Evolutionary conservation across 495 filamentous ascomycete genomes (phyloP).

Genomic region (Saxispiralis lemnorum): DNA sequence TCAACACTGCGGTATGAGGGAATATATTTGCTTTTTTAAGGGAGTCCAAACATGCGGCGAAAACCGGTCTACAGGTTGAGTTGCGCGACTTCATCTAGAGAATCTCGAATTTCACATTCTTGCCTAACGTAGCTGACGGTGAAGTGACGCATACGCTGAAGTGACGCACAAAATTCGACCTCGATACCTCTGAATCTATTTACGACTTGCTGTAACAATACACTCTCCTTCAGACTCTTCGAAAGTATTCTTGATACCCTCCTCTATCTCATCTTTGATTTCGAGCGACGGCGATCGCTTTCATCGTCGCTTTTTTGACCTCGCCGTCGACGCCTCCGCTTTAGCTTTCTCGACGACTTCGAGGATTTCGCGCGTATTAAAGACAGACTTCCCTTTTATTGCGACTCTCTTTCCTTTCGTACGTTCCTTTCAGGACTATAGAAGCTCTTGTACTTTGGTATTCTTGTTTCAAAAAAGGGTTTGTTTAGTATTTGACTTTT

Average conservation of each 20-base stretch:
- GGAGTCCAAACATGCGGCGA: no score
- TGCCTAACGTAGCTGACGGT: conserved; percentile 38
- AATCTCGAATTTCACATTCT: no score
- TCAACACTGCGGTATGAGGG: no score
- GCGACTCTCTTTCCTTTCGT: no score
- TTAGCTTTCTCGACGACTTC: not conserved
- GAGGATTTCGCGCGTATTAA: conserved; percentile 1
- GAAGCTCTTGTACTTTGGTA: no score
- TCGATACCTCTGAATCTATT: not conserved
- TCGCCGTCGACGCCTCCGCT: not conserved
- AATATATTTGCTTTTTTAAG: no score
- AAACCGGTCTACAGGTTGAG: no score
- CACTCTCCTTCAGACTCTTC: no score
- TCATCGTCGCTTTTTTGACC: not conserved
- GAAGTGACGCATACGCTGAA: conserved; percentile 38
- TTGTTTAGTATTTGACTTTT: not conserved
- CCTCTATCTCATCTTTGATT: not conserved
- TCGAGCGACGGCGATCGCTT: not conserved
- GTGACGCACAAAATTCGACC: not conserved
- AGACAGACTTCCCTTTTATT: not conserved
- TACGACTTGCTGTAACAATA: not conserved
- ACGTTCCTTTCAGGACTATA: no score
- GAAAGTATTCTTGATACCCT: not conserved
- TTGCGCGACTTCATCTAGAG: no score
- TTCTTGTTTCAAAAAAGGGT: no score